phyloP scores from a whole-genome alignment of 495 filamentous ascomycete genomes.

The Neurospora sp. region DNA sequence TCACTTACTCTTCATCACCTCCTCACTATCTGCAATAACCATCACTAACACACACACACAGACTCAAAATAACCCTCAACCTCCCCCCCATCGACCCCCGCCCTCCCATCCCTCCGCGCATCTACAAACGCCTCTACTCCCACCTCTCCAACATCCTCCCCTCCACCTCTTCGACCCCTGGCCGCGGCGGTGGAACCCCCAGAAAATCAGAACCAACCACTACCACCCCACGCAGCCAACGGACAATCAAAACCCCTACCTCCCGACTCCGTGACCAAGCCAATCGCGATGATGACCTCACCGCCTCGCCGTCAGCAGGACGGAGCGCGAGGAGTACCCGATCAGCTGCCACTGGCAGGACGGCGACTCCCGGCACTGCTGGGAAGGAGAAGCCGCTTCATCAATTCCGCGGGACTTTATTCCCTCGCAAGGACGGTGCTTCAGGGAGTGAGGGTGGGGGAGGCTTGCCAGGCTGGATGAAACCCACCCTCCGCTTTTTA shows the following conservation, averaged over 20 bases:
- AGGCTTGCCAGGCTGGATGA: slow-evolving; percentile 54
- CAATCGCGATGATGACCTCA: neutral
- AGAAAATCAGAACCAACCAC: slow-evolving; percentile 13
- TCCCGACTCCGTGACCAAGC: slow-evolving; percentile 22
- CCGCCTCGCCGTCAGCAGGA: neutral
- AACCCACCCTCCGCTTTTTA: slow-evolving; percentile 53
- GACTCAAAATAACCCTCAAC: slow-evolving; percentile 72
- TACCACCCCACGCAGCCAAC: slow-evolving; percentile 11
- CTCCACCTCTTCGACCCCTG: slow-evolving; percentile 23
- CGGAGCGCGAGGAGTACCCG: neutral
- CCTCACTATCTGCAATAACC: no score
- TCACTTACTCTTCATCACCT: neutral
- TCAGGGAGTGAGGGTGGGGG: neutral
- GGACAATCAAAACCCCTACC: slow-evolving; percentile 20
- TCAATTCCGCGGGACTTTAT: slow-evolving; percentile 15
- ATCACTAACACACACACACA: slow-evolving; percentile 19
- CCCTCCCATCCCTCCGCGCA: slow-evolving; percentile 71
- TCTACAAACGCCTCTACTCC: slow-evolving; percentile 75
- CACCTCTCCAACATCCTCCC: slow-evolving; percentile 69
- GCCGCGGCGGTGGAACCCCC: slow-evolving; percentile 2
- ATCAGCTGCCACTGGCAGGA: neutral
- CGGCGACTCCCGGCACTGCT: slow-evolving; percentile 5
- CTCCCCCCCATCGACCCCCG: slow-evolving; percentile 71
- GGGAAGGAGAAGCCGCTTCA: slow-evolving; percentile 25
- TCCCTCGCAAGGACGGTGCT: slow-evolving; percentile 2